Evolutionary conservation across 2,329 filamentous ascomycete species (phyloP).

Genomic region (Trichoderma afroharzianum): DNA sequence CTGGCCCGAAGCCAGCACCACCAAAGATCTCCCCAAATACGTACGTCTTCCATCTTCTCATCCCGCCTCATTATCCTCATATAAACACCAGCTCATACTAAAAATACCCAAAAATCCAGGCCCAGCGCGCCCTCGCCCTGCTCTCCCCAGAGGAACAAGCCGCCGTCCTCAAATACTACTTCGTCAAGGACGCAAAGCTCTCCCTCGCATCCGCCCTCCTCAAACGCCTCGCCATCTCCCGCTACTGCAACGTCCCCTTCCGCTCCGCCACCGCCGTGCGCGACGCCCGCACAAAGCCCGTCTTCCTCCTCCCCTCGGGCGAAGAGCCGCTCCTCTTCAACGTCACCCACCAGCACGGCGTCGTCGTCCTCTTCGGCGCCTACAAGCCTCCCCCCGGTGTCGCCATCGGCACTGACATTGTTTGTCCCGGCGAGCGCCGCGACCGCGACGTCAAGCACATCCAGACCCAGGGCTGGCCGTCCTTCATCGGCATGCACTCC

Average conservation of each 20-base stretch:
- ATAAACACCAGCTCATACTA: background rate
- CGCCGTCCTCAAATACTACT: constrained; percentile 58
- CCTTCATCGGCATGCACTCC: constrained; percentile 68
- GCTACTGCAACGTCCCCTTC: constrained; percentile 59
- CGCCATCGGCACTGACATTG: constrained; percentile 70
- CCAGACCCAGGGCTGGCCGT: constrained; percentile 55
- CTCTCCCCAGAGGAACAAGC: constrained; percentile 54
- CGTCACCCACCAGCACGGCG: constrained; percentile 72
- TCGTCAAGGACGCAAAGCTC: constrained; percentile 71
- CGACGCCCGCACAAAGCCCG: constrained; percentile 52
- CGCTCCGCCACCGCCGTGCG: constrained; percentile 52
- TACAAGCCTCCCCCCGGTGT: constrained; percentile 30
- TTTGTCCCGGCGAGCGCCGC: constrained; percentile 67
- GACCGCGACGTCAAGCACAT: constrained; percentile 59
- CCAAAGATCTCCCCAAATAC: constrained; percentile 43
- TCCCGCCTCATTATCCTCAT: background rate
- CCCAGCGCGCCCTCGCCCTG: constrained; percentile 50
- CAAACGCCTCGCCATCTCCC: constrained; percentile 66
- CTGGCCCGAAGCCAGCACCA: constrained; percentile 51
- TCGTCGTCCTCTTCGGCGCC: constrained; percentile 64
- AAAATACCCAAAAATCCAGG: constrained; percentile 36
- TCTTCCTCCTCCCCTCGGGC: constrained; percentile 48
- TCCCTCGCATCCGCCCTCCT: constrained; percentile 67
- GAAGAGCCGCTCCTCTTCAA: constrained; percentile 62
- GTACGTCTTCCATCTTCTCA: constrained; percentile 33